These are phyloP conservation scores for Psophocarpus tetragonolobus DNA, from an alignment of 306 rosid genomes.

Conservation along the genomic window DNA sequence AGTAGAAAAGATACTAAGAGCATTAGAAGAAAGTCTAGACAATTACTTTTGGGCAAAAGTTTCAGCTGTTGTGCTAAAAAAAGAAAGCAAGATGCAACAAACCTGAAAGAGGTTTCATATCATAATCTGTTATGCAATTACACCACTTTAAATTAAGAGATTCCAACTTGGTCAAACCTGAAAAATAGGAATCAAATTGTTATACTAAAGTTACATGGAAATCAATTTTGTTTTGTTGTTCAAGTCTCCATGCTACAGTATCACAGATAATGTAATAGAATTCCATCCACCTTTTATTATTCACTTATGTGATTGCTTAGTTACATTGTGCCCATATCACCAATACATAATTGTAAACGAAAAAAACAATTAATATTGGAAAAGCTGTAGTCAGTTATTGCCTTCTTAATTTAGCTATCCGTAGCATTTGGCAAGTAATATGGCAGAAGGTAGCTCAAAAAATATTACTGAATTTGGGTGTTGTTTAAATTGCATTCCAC, in stretches of 20 bases:
- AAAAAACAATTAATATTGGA: slow-evolving; percentile 6
- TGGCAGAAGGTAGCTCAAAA: not conserved
- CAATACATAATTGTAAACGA: slow-evolving; percentile 12
- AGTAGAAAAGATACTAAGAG: slow-evolving; percentile 6
- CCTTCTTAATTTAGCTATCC: slow-evolving; percentile 6
- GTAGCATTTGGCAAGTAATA: not conserved
- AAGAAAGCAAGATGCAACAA: slow-evolving; percentile 33
- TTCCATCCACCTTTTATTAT: not conserved
- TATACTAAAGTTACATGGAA: slow-evolving; percentile 4
- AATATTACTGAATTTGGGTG: not conserved
- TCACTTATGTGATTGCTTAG: slow-evolving; percentile 1
- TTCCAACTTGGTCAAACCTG: slow-evolving; percentile 82
- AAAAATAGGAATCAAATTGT: slow-evolving; percentile 23
- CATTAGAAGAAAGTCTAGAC: slow-evolving; percentile 9
- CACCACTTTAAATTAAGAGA: slow-evolving; percentile 98
- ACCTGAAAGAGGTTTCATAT: slow-evolving; percentile 85
- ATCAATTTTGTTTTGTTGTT: slow-evolving; percentile 16
- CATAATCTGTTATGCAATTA: slow-evolving; percentile 80
- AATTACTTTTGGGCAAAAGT: not conserved
- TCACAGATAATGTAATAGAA: slow-evolving; percentile 7
- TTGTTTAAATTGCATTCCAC: slow-evolving; percentile 1
- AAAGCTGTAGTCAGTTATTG: not conserved
- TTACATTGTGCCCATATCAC: not conserved
- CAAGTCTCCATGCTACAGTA: not conserved
- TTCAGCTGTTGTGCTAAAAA: slow-evolving; percentile 24